Evolutionary conservation across 2,329 filamentous ascomycete genomes (phyloP), one percentile per base, ranked within the genome.

Genomic region (Phaeosphaeriaceae sp.): DNA sequence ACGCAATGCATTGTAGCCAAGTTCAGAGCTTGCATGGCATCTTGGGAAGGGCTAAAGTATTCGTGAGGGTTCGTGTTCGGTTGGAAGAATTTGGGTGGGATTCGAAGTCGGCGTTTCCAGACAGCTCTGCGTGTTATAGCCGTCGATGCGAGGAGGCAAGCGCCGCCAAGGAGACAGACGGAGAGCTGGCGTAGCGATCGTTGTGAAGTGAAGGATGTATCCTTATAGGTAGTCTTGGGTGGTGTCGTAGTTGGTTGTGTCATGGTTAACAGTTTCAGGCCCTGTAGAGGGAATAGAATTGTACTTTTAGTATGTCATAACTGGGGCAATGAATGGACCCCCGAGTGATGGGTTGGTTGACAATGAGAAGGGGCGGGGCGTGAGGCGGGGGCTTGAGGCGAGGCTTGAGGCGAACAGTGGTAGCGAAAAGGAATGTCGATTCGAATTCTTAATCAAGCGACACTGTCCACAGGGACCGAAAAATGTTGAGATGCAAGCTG

Each of bases 1-100:
- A 86, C 66, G 11, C 94, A 90, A 63, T 96, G 96, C 61, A 97
- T 81, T 0, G 92, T 96, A 0, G 93, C 94, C 29, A 97, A 78
- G 40, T 87, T 89, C 17, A 99, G 78, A 0, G 93, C 93, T 73
- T 96, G 89, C 28, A 88, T 75, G 1, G 93, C 93, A 56, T 97
- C 87, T 32, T 88, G 70, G 1, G 84, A 81, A 6, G 86, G 86
- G 64, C 87, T 87, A 21, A 84, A 80, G 36, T 73, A 68, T 39
- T 72, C 78, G 41, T 76, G 69, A 4, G 74, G 68, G 26, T 73
- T 72, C 56, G 78, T 74, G 60, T 83, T 84, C 71, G 82, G 83
- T 12, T 83, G 77, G 80, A 88, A 96, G 77, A 88, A 93, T 38
- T 82, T 83, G 9, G 92, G 92, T 32, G 84, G 75, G 11, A 84